These are phyloP conservation scores for Colletotrichum agaves DNA, from an alignment of 2,329 filamentous ascomycete species.

Conservation along the genomic window DNA sequence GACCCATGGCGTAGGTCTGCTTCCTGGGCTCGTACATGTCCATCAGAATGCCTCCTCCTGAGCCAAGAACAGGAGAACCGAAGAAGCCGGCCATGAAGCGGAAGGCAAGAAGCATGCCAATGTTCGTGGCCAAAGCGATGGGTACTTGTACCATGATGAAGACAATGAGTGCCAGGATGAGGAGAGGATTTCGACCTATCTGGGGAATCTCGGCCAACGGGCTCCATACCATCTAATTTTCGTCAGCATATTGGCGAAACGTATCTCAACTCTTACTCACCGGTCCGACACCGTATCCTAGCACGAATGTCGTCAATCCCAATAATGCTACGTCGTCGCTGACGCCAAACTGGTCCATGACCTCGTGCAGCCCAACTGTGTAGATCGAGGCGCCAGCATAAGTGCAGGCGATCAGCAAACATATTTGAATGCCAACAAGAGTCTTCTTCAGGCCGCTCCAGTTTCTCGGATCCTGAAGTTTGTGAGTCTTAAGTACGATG, in stretches of 20 bases:
- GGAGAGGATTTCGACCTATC: conserved; percentile 38
- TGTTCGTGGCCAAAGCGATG: conserved; percentile 32
- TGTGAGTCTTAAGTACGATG: neutral
- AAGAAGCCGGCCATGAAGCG: conserved; percentile 41
- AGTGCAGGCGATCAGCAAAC: conserved; percentile 53
- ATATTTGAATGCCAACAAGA: conserved; percentile 68
- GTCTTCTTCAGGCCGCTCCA: conserved; percentile 70
- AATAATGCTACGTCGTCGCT: conserved; percentile 78
- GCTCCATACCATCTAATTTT: conserved; percentile 32
- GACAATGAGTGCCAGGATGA: conserved; percentile 36
- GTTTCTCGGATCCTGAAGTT: conserved; percentile 78
- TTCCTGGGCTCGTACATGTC: conserved; percentile 27
- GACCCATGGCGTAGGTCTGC: conserved; percentile 20
- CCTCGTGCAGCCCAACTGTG: conserved; percentile 76
- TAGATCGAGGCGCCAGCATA: conserved; percentile 67
- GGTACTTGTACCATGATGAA: conserved; percentile 37
- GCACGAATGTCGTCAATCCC: conserved; percentile 79
- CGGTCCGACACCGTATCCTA: conserved; percentile 80
- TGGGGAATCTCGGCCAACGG: conserved; percentile 38
- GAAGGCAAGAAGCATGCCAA: conserved; percentile 37
- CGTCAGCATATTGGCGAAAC: neutral
- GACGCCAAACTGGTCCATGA: conserved; percentile 71
- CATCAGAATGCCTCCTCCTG: conserved; percentile 14
- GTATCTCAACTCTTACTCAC: conserved; percentile 7
- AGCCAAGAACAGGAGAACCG: conserved; percentile 25